Conservation (phyloP, 2,329 filamentous ascomycete species). For the Verticillium nonalfalfae region DNA sequence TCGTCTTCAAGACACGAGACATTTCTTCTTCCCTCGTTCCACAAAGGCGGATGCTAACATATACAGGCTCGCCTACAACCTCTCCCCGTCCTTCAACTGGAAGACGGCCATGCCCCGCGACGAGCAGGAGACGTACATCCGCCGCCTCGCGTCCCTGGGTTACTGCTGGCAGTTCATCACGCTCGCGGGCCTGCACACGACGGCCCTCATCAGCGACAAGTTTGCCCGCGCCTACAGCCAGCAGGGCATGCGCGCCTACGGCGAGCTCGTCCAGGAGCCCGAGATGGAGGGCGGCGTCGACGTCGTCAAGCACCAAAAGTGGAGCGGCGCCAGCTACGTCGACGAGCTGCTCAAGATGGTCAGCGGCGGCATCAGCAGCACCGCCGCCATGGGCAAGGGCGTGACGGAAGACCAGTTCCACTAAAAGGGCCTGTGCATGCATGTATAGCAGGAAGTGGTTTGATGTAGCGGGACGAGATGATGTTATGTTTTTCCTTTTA, state of each 20-base stretch:
- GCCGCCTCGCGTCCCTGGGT: slow-evolving; percentile 75
- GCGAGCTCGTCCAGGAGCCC: slow-evolving; percentile 94
- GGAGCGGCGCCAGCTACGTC: slow-evolving; percentile 90
- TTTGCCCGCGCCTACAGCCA: slow-evolving; percentile 79
- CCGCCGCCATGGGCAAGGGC: slow-evolving; percentile 93
- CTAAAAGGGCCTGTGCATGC: background rate
- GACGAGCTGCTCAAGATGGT: slow-evolving; percentile 98
- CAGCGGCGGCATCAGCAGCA: slow-evolving; percentile 83
- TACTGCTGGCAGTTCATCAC: slow-evolving; percentile 99
- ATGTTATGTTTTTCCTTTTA: background rate
- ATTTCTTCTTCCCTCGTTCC: background rate
- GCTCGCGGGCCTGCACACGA: slow-evolving; percentile 93
- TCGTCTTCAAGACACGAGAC: no score
- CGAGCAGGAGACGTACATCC: slow-evolving; percentile 97
- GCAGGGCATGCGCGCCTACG: slow-evolving; percentile 91
- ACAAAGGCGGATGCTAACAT: slow-evolving; percentile 2
- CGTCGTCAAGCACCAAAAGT: slow-evolving; percentile 98
- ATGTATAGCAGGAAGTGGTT: background rate
- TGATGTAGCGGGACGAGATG: background rate
- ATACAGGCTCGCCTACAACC: slow-evolving; percentile 85
- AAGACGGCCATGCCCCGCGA: slow-evolving; percentile 87
- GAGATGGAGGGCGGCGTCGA: slow-evolving; percentile 89
- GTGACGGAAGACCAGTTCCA: slow-evolving; percentile 98
- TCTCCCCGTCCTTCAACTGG: slow-evolving; percentile 99
- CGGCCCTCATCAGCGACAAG: slow-evolving; percentile 82